A percentile compares a stretch with the other conserved stretches of the same genome.
phyloP scores from a whole-genome alignment of 202 grass and related monocot species.

The Digitaria exilis region DNA sequence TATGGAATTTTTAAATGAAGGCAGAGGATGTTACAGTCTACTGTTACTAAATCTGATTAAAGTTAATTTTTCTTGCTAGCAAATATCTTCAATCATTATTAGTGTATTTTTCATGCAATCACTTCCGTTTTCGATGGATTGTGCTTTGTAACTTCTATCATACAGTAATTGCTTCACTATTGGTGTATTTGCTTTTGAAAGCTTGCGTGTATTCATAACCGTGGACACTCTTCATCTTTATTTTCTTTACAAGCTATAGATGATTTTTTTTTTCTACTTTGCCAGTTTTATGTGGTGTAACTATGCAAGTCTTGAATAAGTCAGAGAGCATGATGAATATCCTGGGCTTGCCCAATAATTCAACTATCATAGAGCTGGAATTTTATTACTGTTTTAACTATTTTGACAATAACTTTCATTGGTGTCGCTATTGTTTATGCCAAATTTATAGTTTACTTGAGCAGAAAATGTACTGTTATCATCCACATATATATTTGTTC shows the following conservation, averaged over 20 bases:
- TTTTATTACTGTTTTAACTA: background rate
- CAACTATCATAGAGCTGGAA: background rate
- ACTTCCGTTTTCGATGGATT: background rate
- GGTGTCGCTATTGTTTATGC: background rate
- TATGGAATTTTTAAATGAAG: background rate
- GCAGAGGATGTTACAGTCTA: background rate
- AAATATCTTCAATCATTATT: background rate
- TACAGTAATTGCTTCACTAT: background rate
- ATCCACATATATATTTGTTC: background rate
- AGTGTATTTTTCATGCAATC: background rate
- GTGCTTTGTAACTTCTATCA: background rate
- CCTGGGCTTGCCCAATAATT: background rate
- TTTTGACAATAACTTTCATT: background rate
- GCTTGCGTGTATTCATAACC: background rate
- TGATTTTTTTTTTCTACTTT: background rate
- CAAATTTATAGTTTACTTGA: background rate
- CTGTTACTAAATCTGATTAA: background rate
- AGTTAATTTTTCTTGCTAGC: background rate
- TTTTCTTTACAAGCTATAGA: background rate
- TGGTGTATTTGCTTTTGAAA: conserved; percentile 2
- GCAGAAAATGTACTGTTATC: background rate
- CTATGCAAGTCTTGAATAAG: background rate
- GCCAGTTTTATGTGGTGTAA: background rate
- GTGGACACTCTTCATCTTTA: conserved; percentile 8
- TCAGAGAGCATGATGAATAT: background rate